Conservation (phyloP, 2,329 filamentous ascomycete genomes). For the Leptographium galeiforme region DNA sequence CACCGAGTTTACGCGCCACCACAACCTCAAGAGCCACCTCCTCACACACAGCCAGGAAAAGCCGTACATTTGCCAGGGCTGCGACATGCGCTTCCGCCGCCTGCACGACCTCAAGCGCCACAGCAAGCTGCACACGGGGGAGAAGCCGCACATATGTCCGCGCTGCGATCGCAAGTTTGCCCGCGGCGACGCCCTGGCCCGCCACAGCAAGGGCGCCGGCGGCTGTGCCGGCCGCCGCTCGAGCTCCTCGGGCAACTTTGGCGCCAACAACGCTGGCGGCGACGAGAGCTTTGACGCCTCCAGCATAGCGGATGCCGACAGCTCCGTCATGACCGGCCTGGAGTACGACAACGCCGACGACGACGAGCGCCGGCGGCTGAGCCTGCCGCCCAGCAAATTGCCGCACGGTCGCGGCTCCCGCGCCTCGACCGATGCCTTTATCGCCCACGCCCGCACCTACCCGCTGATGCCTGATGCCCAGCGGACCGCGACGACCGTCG, state of each 20-base stretch:
- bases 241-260: slow-evolving; percentile 52
- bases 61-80: slow-evolving; percentile 88
- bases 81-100: slow-evolving; percentile 79
- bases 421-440: slow-evolving; percentile 34
- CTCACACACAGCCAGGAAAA: slow-evolving; percentile 98
- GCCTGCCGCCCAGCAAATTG: slow-evolving; percentile 60
- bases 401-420: slow-evolving; percentile 40
- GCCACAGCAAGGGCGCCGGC: slow-evolving; percentile 90
- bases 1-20: slow-evolving; percentile 92
- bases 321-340: slow-evolving; percentile 42
- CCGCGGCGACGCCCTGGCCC: slow-evolving; percentile 82
- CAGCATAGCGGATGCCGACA: slow-evolving; percentile 22
- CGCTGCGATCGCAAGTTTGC: slow-evolving; percentile 94
- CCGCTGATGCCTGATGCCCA: slow-evolving; percentile 33
- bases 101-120: slow-evolving; percentile 93
- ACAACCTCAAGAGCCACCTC: slow-evolving; percentile 94
- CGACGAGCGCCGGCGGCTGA: slow-evolving; percentile 49
- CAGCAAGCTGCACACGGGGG: slow-evolving; percentile 90
- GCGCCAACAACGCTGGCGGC: neutral
- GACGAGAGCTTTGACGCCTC: slow-evolving; percentile 20
- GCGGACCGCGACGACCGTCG: slow-evolving; percentile 30
- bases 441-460: slow-evolving; percentile 63
- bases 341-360: slow-evolving; percentile 45
- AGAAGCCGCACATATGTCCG: slow-evolving; percentile 86
- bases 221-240: slow-evolving; percentile 85